Conservation (phyloP, 805 yeast genomes). For the Yarrowia osloensis region DNA sequence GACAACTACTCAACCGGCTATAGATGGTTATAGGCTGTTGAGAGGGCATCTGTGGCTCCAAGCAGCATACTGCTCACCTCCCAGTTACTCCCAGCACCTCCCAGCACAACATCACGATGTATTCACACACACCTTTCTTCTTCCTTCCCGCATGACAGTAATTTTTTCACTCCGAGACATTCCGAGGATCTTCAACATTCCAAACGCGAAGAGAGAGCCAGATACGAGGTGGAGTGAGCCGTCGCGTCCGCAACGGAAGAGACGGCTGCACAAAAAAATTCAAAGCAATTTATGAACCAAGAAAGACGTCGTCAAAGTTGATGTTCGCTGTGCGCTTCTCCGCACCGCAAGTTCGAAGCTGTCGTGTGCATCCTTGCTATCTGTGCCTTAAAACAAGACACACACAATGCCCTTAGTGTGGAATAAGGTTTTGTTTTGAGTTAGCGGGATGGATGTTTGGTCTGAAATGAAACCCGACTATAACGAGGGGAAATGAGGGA, state of each 20-base stretch:
- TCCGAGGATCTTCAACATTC: slow-evolving; percentile 18
- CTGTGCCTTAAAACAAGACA: background rate
- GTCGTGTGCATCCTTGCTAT: background rate
- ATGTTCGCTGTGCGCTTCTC: background rate
- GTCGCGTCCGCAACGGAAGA: background rate
- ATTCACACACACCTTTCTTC: background rate
- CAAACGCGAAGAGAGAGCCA: slow-evolving; percentile 17
- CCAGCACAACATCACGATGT: background rate
- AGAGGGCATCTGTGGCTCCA: no score
- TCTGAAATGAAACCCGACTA: background rate
- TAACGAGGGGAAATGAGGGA: background rate
- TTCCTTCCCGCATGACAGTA: background rate
- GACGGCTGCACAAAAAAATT: background rate
- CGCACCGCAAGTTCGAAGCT: background rate
- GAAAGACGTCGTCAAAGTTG: background rate
- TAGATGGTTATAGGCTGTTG: no score
- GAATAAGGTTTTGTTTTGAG: no score
- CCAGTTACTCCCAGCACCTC: no score
- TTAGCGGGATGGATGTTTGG: background rate
- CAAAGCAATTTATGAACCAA: background rate
- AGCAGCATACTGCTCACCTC: no score
- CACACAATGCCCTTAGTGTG: no score
- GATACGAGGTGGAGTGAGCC: background rate
- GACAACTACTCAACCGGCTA: no score
- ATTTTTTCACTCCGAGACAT: background rate